phyloP scores from a whole-genome alignment of 148 eudicot genomes.

The Cornus suecica region DNA sequence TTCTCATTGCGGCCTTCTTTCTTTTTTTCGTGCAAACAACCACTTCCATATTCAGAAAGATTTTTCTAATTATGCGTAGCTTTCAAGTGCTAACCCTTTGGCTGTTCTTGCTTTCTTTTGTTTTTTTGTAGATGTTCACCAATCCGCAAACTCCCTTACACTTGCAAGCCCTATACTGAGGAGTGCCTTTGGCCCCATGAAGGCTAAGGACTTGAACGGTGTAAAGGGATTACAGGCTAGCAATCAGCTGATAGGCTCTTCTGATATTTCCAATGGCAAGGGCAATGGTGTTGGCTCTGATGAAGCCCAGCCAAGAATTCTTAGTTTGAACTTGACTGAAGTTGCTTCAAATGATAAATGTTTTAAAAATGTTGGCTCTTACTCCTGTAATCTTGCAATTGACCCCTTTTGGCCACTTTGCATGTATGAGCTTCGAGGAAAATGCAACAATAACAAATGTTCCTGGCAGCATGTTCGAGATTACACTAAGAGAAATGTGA shows the following conservation, averaged over 20 bases:
- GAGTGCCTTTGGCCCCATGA: conserved; percentile 42
- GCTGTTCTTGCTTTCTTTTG: no score
- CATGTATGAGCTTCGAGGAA: conserved; percentile 73
- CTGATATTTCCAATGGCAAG: conserved; percentile 15
- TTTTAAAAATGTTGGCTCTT: conserved; percentile 39
- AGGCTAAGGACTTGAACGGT: conserved; percentile 19
- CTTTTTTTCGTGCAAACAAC: no score
- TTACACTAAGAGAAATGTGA: conserved; percentile 22
- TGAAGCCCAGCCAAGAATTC: conserved; percentile 20
- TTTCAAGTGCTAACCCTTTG: conserved; percentile 24
- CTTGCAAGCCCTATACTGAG: conserved; percentile 27
- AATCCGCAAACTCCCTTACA: conserved; percentile 18
- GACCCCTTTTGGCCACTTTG: conserved; percentile 75
- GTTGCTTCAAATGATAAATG: conserved; percentile 21
- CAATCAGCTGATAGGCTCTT: conserved; percentile 9
- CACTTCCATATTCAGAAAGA: conserved; percentile 29
- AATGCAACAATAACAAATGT: conserved; percentile 76
- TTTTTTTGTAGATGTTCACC: conserved; percentile 13
- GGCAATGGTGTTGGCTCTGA: conserved; percentile 4
- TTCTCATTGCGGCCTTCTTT: no score
- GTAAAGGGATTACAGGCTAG: conserved; percentile 15
- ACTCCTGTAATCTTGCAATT: conserved; percentile 36
- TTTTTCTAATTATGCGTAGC: conserved; percentile 28
- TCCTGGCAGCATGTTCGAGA: conserved; percentile 64
- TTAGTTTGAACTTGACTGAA: conserved; percentile 16